Conservation (phyloP, 2,329 filamentous ascomycete genomes). For the Stachybotrys chartarum region DNA sequence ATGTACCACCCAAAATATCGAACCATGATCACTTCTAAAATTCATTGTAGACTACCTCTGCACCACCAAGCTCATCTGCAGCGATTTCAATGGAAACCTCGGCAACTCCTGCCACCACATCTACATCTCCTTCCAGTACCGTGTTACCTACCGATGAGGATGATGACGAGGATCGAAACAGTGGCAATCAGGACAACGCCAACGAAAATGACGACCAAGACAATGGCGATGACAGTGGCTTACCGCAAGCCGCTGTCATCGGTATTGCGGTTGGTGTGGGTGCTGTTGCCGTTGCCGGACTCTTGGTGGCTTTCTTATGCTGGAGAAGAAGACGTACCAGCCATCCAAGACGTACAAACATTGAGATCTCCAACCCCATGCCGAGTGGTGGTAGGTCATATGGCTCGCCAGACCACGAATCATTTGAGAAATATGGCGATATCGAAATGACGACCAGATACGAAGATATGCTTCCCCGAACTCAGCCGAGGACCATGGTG, state of each 20-base stretch:
- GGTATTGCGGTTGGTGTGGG: slow-evolving; percentile 42
- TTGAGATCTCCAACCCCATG: slow-evolving; percentile 46
- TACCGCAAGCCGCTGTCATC: slow-evolving; percentile 32
- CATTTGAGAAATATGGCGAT: slow-evolving; percentile 32
- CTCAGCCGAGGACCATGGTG: slow-evolving; percentile 38
- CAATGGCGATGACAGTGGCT: slow-evolving; percentile 9
- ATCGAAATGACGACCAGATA: slow-evolving; percentile 47
- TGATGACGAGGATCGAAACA: neutral
- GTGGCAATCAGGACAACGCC: neutral
- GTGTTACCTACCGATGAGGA: slow-evolving; percentile 6
- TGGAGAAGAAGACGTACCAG: slow-evolving; percentile 21
- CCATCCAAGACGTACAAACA: slow-evolving; percentile 17
- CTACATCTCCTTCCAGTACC: slow-evolving; percentile 8
- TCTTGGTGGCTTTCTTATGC: slow-evolving; percentile 30
- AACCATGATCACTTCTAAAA: neutral
- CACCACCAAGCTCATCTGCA: neutral
- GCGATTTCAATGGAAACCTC: neutral
- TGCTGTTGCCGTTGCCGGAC: slow-evolving; percentile 31
- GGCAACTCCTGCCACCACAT: slow-evolving; percentile 5
- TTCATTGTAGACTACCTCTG: neutral
- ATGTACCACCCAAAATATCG: neutral
- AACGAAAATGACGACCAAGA: slow-evolving; percentile 8
- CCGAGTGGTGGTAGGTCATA: slow-evolving; percentile 34
- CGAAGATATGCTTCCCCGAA: slow-evolving; percentile 49
- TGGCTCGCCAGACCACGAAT: slow-evolving; percentile 24